phyloP scores from a whole-genome alignment of 2,329 filamentous ascomycete genomes.

The Microthyrium microscopicum region DNA sequence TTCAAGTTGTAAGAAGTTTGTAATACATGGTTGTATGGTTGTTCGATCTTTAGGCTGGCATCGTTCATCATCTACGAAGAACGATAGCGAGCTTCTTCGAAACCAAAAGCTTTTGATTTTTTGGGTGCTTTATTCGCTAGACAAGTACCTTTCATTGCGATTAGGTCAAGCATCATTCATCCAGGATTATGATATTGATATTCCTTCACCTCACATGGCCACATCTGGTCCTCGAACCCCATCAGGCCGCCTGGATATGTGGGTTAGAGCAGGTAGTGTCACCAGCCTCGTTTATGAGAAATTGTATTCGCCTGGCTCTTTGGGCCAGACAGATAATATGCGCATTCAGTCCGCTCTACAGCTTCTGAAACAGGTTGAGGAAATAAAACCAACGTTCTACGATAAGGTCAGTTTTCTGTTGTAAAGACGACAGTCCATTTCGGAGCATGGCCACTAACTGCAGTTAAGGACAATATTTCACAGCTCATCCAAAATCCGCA shows the following conservation, averaged over 20 bases:
- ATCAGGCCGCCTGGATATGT: too few species aligned
- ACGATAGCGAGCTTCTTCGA: constrained; percentile 14
- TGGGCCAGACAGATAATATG: background rate
- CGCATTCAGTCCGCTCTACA: constrained; percentile 4
- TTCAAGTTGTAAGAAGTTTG: constrained; percentile 19
- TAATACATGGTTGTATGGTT: constrained; percentile 15
- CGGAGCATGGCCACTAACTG: too few species aligned
- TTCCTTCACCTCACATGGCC: constrained; percentile 3
- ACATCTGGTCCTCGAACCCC: too few species aligned
- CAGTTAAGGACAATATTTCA: too few species aligned
- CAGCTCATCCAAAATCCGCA: too few species aligned
- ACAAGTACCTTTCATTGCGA: constrained; percentile 22
- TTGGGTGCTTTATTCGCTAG: constrained; percentile 22
- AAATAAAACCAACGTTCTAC: too few species aligned
- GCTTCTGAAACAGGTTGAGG: too few species aligned
- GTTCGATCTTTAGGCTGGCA: constrained; percentile 21
- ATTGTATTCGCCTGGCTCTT: constrained; percentile 13
- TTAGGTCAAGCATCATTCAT: constrained; percentile 20
- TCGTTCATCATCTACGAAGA: constrained; percentile 18
- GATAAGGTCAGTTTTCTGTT: too few species aligned
- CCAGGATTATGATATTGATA: constrained; percentile 22
- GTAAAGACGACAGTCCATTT: too few species aligned
- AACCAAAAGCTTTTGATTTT: constrained; percentile 15
- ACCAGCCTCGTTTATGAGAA: constrained; percentile 21
- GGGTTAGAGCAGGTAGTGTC: constrained; percentile 18